phyloP scores from a whole-genome alignment of 495 filamentous ascomycete genomes.

The Xylaria bambusicola region DNA sequence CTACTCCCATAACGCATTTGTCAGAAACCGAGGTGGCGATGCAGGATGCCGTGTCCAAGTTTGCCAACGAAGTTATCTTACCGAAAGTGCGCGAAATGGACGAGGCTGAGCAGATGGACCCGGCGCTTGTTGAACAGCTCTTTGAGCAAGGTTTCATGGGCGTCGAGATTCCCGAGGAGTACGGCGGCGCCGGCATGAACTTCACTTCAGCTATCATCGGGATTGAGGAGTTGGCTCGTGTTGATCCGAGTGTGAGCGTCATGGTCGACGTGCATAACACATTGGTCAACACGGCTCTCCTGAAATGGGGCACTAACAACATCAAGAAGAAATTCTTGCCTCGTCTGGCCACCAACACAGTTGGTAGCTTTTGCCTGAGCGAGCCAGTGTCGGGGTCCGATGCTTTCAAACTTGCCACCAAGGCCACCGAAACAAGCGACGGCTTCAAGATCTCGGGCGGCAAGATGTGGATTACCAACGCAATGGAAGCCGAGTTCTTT shows the following conservation, averaged over 20 bases:
- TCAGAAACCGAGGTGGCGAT: slow-evolving; percentile 89
- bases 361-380: slow-evolving; percentile 95
- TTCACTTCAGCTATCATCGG: slow-evolving; percentile 95
- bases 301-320: slow-evolving; percentile 78
- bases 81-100: slow-evolving; percentile 98
- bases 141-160: slow-evolving; percentile 99
- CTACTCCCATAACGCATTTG: slow-evolving; percentile 90
- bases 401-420: slow-evolving; percentile 91
- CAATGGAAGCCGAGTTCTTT: slow-evolving; percentile 90
- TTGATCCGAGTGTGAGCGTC: slow-evolving; percentile 93
- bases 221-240: slow-evolving; percentile 93
- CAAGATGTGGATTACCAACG: slow-evolving; percentile 99
- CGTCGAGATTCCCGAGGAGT: slow-evolving; percentile 96
- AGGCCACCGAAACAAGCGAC: slow-evolving; percentile 70
- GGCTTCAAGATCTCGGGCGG: slow-evolving; percentile 85
- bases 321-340: slow-evolving; percentile 85
- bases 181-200: slow-evolving; percentile 96
- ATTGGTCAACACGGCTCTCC: slow-evolving; percentile 87
- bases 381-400: slow-evolving; percentile 93
- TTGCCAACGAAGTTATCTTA: slow-evolving; percentile 81
- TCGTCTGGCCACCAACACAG: slow-evolving; percentile 80
- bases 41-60: slow-evolving; percentile 87
- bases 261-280: slow-evolving; percentile 97
- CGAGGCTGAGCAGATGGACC: slow-evolving; percentile 93
- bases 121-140: slow-evolving; percentile 79